Percentiles rank a stretch among this genome's conserved stretches.
These are phyloP conservation scores for Hypoxylon subgilvum DNA, from an alignment of 495 filamentous ascomycete species.

Conservation along the genomic window DNA sequence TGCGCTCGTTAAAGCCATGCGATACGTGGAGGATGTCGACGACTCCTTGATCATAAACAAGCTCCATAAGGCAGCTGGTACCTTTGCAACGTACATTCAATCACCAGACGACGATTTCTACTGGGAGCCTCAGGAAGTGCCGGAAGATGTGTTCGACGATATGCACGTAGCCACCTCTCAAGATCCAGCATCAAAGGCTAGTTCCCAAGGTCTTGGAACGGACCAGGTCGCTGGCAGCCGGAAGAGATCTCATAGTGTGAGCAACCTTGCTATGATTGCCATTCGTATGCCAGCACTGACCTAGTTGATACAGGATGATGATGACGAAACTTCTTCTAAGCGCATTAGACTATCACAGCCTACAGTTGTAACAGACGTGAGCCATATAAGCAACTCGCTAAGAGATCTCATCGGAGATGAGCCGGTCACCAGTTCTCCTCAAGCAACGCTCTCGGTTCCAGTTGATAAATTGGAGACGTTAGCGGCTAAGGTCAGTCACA, in stretches of 20 bases:
- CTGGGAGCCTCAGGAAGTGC: constrained; percentile 45
- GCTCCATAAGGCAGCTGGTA: constrained; percentile 43
- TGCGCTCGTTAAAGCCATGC: constrained; percentile 39
- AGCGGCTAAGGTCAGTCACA: constrained; percentile 40
- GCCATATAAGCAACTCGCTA: constrained; percentile 33
- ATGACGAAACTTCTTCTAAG: constrained; percentile 32
- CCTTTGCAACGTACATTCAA: constrained; percentile 46
- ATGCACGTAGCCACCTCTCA: constrained; percentile 29
- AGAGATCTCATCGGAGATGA: constrained; percentile 33
- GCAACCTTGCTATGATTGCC: neutral
- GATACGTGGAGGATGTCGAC: constrained; percentile 41
- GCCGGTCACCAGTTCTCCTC: constrained; percentile 8
- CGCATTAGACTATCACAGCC: constrained; percentile 38
- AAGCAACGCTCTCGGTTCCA: constrained; percentile 33
- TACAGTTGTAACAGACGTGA: constrained; percentile 27
- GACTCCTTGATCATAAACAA: constrained; percentile 17
- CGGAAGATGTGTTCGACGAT: constrained; percentile 46
- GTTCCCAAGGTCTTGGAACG: constrained; percentile 1
- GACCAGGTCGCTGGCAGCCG: constrained; percentile 28
- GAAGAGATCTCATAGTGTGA: constrained; percentile 49
- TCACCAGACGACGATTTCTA: constrained; percentile 41
- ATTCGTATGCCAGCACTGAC: constrained; percentile 13
- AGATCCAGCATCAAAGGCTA: constrained; percentile 12
- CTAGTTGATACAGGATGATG: constrained; percentile 38
- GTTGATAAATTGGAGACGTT: constrained; percentile 46